Percentiles rank a stretch among this genome's conserved stretches.
Conservation (phyloP, 169 alveolate species). For the Eimeria necatrix region DNA sequence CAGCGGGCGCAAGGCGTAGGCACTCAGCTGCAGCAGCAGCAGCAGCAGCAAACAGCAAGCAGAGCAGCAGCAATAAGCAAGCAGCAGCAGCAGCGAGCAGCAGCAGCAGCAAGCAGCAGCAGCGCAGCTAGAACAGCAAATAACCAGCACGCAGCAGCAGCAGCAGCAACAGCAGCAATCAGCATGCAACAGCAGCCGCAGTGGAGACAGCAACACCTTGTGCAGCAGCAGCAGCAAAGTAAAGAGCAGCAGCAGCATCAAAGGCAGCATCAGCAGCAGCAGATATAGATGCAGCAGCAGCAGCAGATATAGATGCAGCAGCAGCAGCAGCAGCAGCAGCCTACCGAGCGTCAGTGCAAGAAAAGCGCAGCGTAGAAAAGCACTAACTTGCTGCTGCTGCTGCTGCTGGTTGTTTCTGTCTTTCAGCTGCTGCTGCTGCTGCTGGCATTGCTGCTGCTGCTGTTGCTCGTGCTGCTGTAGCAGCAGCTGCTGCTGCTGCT, state of each 20-base stretch:
- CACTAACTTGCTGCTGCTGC: not conserved
- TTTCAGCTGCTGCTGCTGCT: slow-evolving; percentile 15
- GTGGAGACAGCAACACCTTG: not conserved
- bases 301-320: not conserved
- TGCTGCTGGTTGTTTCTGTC: not conserved
- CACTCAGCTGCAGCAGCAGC: slow-evolving; percentile 33
- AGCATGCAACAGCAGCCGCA: not conserved
- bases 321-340: slow-evolving; percentile 17
- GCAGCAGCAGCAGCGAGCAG: not conserved
- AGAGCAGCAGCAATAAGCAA: not conserved
- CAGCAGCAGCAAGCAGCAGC: not conserved
- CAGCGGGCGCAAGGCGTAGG: not conserved
- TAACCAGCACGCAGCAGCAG: not conserved
- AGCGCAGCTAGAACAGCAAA: too few relatives aligned
- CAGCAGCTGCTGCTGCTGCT: not conserved
- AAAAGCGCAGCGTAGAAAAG: not conserved
- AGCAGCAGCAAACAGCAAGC: not conserved
- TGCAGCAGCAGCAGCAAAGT: not conserved
- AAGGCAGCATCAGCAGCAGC: not conserved
- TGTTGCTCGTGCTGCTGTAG: not conserved
- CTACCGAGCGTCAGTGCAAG: not conserved
- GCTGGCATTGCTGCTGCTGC: not conserved
- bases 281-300: not conserved
- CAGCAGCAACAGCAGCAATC: not conserved
- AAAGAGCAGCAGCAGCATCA: not conserved